Percentiles rank a stretch among this genome's conserved stretches.
Evolutionary conservation across 352 stramenopile genomes (phyloP).

Genomic region (Phytophthora ramorum): DNA sequence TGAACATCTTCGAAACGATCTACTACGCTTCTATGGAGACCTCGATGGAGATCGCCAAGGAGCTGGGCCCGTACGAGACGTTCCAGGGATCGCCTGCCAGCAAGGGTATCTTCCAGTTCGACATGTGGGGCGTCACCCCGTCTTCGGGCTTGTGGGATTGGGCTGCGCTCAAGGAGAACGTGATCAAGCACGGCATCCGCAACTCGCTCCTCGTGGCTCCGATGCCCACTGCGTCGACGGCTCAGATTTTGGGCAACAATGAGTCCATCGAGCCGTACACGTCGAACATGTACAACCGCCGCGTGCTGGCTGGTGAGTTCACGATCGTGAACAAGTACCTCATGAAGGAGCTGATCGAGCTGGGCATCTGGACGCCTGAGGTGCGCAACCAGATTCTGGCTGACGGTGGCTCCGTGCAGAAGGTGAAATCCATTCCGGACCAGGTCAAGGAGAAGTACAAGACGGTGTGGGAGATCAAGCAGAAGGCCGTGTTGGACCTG

Average conservation of each 20-base stretch:
- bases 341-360: constrained; percentile 96
- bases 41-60: constrained; percentile 95
- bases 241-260: constrained; percentile 99
- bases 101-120: constrained; percentile 98
- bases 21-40: constrained; percentile 98
- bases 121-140: constrained; percentile 98
- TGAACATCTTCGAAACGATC: constrained; percentile 99
- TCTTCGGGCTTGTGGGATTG: constrained; percentile 95
- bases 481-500: constrained; percentile 97
- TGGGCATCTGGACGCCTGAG: constrained; percentile 96
- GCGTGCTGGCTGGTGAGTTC: constrained; percentile 98
- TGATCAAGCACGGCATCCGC: constrained; percentile 95
- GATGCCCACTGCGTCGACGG: constrained; percentile 99
- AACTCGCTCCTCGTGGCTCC: constrained; percentile 99
- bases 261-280: constrained; percentile 99
- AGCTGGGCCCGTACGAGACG: constrained; percentile 96
- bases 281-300: constrained; percentile 99
- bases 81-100: constrained; percentile 97
- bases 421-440: constrained; percentile 83
- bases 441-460: constrained; percentile 98
- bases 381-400: constrained; percentile 99
- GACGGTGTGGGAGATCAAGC: constrained; percentile 99
- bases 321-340: constrained; percentile 99
- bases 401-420: constrained; percentile 96
- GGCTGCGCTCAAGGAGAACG: constrained; percentile 92